Evolutionary conservation across 495 filamentous ascomycete species (phyloP).

Genomic region (Astrocystis sublimbata): DNA sequence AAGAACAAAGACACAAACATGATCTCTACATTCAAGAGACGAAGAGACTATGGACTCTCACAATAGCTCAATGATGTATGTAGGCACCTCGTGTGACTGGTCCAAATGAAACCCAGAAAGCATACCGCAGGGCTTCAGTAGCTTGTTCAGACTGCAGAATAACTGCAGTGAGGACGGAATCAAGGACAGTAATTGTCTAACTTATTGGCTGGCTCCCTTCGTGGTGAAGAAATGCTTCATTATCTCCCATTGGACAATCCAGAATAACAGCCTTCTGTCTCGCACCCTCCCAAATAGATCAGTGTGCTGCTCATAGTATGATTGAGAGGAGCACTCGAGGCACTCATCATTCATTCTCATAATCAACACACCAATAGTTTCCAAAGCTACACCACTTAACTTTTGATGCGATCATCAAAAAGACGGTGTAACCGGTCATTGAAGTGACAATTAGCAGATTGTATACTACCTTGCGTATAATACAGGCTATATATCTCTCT

Average conservation of each 20-base stretch:
- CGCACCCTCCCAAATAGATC: background rate
- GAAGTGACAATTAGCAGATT: too few species aligned
- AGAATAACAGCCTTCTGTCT: background rate
- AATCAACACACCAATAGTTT: background rate
- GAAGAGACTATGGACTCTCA: background rate
- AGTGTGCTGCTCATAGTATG: background rate
- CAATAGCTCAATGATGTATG: background rate
- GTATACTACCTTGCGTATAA: too few species aligned
- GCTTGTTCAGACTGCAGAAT: background rate
- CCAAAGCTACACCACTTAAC: too few species aligned
- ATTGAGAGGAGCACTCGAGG: too few species aligned
- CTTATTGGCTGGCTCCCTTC: background rate
- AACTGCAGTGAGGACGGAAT: background rate
- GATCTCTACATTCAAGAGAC: background rate
- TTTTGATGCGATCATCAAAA: too few species aligned
- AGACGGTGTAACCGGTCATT: too few species aligned
- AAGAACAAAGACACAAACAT: background rate
- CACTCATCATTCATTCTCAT: too few species aligned
- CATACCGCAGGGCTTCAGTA: background rate
- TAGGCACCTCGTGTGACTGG: background rate
- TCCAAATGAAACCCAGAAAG: background rate
- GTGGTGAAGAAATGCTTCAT: background rate
- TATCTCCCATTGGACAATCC: background rate
- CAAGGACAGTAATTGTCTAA: too few species aligned
- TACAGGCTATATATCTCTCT: too few species aligned